Evolutionary conservation across 371 early-diverging fungal species (phyloP).

Genomic region (Umbelopsis sp.): DNA sequence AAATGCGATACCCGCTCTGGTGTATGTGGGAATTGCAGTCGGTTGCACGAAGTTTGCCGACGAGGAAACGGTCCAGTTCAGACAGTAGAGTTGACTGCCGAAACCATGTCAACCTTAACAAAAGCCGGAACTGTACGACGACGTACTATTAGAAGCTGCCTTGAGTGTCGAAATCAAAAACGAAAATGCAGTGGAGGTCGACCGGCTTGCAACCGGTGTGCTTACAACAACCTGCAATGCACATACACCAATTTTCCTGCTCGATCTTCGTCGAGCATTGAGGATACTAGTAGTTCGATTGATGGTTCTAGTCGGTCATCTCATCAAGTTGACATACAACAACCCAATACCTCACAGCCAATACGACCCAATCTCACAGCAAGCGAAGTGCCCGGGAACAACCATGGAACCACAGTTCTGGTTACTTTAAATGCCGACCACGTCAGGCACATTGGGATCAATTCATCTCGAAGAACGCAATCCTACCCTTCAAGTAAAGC

Average conservation of each 20-base stretch:
- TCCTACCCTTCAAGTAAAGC: background rate
- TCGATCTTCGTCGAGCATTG: background rate
- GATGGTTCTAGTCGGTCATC: background rate
- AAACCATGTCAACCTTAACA: background rate
- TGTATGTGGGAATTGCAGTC: constrained; percentile 17
- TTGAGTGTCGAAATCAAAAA: constrained; percentile 7
- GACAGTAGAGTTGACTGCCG: background rate
- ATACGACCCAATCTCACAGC: too few relatives aligned
- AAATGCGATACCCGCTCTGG: constrained; percentile 16
- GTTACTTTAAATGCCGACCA: background rate
- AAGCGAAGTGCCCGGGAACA: too few relatives aligned
- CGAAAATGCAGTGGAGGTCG: constrained; percentile 17
- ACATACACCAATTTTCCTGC: background rate
- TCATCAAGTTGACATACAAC: background rate
- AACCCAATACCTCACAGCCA: background rate
- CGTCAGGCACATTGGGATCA: background rate
- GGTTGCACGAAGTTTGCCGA: constrained; percentile 15
- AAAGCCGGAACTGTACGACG: constrained; percentile 12
- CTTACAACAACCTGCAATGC: background rate
- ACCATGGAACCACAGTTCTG: too few relatives aligned
- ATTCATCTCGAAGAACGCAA: too few relatives aligned
- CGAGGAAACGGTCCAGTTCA: background rate
- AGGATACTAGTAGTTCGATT: background rate
- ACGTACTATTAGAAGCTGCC: background rate
- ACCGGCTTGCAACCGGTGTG: constrained; percentile 11